Evolutionary conservation across 352 stramenopile genomes (phyloP), one percentile per base, ranked within the genome.

Genomic region (Albugo laibachii): DNA sequence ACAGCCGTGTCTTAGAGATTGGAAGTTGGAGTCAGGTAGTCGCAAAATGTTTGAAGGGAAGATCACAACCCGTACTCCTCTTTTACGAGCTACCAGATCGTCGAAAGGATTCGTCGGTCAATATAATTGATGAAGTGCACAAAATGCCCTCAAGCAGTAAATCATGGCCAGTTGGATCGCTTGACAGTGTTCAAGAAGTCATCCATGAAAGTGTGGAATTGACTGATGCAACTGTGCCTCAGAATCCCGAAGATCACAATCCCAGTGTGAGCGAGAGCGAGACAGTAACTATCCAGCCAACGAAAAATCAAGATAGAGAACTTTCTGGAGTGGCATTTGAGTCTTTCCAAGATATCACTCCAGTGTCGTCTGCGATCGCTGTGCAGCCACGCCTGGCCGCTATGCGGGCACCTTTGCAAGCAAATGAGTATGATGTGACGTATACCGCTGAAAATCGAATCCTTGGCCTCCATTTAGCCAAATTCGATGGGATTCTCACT

Each of bases 51-150:
- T 55, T 86, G 24, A 83, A 83, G 44, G 72, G 71, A 24, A 65
- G 74, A n/a, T 89, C 83, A 56, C 77, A 89, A 49, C 76, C 76
- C 0, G 77, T 89, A 11, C 44, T 89, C 13, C 55, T 89, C 34
- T 89, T 89, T 53, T 89, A 85, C 58, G 77, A 89, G 46, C 61
- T 89, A 1, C 77, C 77, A 5, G 76, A 86, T 38, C 65, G 76
- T 47, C 73, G 76, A 5, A 86, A 83, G 45, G 76, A 88, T 47
- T 88, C 76, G 8, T 88, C 76, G 12, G 70, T 88, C 15, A 42
- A n/a, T 16, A 43, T 43, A 31, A 24, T 43, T 19, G 38, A 43
- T 8, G 16, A 24, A 3, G 38, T 43, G 16, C 8, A 31, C 8
- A 31, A 8, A 31, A 31, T 8, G 24, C 8, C 24, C 8, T 10